Evolutionary conservation across 2,329 filamentous ascomycete genomes (phyloP), one percentile per base, ranked within the genome.

Genomic region (Aureobasidium sp.): DNA sequence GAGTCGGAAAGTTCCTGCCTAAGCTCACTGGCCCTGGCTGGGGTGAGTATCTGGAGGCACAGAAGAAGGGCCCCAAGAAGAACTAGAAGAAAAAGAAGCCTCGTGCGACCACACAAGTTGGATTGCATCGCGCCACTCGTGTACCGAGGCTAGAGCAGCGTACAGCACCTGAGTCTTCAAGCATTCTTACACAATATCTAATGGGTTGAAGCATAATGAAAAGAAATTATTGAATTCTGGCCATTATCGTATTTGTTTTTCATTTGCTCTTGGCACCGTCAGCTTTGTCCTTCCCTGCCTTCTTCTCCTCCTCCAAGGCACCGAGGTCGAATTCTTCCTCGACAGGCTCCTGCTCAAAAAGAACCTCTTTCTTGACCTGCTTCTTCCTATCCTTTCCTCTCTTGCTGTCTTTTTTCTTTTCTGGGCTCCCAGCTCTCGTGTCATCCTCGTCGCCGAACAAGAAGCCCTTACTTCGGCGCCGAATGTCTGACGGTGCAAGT

Each of bases 1-100:
- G 87, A 62, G 90, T 97, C 4, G 88, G 89, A 64, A 91, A 85
- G 74, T 96, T 97, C 72, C 75, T 97, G 57, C 94, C 94, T 1
- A 84, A 73, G 63, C 52, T 73, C 9, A 64, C 68, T 39, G 67
- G 69, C 15, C 66, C 67, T 60, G 66, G 69, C 22, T 74, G 71
- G 72, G 65, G 68, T 37, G 72, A 73, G 64, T 65, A 68, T 34
- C 67, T 69, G 48, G 61, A 65, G 55, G 64, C 61, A 51, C 48
- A 62, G 60, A 63, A 66, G 60, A 63, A 63, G 62, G 52, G 41
- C 17, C 45, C 59, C 22, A 61, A 61, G 62, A 61, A 53, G 47
- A 61, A 61, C 1, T 61, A 37, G 11, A 31, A 12, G 31, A 34
- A 34, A 2, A 34, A 12, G 31, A 39, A 39, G 12, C 31, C 34